Conservation (phyloP, 2,329 filamentous ascomycete species). For the Alternaria ethzedia region DNA sequence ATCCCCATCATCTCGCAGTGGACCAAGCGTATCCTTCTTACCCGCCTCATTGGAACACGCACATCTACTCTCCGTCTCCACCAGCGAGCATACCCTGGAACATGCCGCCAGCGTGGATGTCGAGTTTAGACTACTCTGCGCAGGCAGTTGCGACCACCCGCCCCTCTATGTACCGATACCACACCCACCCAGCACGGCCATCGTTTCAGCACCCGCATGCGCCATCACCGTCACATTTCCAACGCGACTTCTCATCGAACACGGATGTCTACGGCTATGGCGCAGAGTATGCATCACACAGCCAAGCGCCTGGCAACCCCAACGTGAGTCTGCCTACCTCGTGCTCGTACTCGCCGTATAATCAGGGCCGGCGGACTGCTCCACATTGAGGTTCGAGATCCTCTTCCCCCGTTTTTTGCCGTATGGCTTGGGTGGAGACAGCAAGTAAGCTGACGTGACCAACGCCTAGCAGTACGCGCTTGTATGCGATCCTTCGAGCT, state of each 20-base stretch:
- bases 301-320: conserved; percentile 13
- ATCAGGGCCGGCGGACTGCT: conserved; percentile 9
- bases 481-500: conserved; percentile 3
- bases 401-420: conserved; percentile 5
- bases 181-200: conserved; percentile 13
- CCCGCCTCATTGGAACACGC: conserved; percentile 21
- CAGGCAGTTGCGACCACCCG: conserved; percentile 10
- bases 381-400: conserved; percentile 15
- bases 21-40: conserved; percentile 21
- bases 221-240: conserved; percentile 18
- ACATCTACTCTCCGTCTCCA: conserved; percentile 22
- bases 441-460: conserved; percentile 9
- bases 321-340: conserved; percentile 27
- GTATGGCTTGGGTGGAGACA: background rate
- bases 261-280: conserved; percentile 20
- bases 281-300: conserved; percentile 12
- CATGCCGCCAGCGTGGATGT: conserved; percentile 24
- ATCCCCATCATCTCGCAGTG: conserved; percentile 13
- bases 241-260: conserved; percentile 11
- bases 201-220: conserved; percentile 20
- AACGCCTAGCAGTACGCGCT: conserved; percentile 8
- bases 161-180: conserved; percentile 20
- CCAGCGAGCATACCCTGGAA: conserved; percentile 27
- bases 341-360: conserved; percentile 7
- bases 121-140: conserved; percentile 14